Evolutionary conservation across 768 basidiomycete genomes (phyloP).

Genomic region (Xerocomellus amylosporus): DNA sequence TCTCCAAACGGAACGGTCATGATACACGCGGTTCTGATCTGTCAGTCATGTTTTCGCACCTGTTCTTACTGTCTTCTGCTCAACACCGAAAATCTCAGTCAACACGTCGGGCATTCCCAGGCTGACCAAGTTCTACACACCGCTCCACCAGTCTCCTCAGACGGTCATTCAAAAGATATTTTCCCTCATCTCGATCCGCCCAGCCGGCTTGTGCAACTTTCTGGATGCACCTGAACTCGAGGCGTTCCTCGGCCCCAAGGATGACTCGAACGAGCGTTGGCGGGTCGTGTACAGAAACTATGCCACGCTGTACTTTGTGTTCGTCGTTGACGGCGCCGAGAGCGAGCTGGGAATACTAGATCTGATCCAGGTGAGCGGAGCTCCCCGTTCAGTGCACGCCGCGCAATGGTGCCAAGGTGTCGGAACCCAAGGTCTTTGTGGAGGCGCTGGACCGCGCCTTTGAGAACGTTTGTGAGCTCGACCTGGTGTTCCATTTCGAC

Average conservation of each 20-base stretch:
- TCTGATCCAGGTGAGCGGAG: constrained; percentile 78
- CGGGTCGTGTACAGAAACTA: constrained; percentile 94
- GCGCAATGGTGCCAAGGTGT: not conserved
- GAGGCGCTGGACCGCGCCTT: constrained; percentile 94
- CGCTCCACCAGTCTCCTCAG: constrained; percentile 58
- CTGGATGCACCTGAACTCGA: constrained; percentile 90
- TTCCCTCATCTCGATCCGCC: constrained; percentile 78
- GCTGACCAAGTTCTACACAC: constrained; percentile 86
- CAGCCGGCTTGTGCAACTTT: constrained; percentile 89
- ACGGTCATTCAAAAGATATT: constrained; percentile 86
- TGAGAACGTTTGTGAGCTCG: constrained; percentile 97
- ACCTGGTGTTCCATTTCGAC: constrained; percentile 98
- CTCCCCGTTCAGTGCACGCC: not conserved
- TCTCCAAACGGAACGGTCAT: constrained; percentile 35
- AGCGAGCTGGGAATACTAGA: constrained; percentile 96
- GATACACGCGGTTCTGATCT: constrained; percentile 87
- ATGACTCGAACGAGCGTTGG: constrained; percentile 59
- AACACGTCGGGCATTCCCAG: constrained; percentile 90
- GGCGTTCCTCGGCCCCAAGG: constrained; percentile 57
- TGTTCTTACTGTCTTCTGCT: constrained; percentile 18
- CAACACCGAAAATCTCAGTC: constrained; percentile 48
- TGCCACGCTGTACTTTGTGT: constrained; percentile 95
- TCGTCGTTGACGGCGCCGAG: constrained; percentile 94
- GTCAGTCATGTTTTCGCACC: constrained; percentile 42
- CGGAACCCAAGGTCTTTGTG: constrained; percentile 71